phyloP scores from a whole-genome alignment of 2,329 filamentous ascomycete genomes.

The Phaeoacremonium minimum region DNA sequence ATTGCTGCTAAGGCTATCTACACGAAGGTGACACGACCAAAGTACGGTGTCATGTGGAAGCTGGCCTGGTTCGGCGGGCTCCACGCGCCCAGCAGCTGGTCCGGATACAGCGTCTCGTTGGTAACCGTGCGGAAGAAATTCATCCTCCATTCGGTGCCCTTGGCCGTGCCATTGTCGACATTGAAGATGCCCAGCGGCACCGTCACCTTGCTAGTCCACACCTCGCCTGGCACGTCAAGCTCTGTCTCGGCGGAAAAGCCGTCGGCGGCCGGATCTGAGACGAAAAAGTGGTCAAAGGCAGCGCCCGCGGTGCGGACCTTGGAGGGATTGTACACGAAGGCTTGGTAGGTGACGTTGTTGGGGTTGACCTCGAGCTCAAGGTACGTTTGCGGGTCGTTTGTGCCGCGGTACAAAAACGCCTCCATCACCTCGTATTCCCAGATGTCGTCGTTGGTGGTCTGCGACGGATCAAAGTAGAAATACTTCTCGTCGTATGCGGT shows the following conservation, averaged over 20 bases:
- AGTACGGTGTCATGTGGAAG: constrained; percentile 44
- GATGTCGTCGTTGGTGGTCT: constrained; percentile 40
- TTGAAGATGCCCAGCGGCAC: constrained; percentile 47
- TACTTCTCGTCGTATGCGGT: constrained; percentile 39
- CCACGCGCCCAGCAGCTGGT: constrained; percentile 40
- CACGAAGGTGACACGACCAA: constrained; percentile 33
- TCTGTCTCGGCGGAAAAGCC: constrained; percentile 34
- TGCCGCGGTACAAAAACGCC: constrained; percentile 40
- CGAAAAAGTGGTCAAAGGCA: constrained; percentile 38
- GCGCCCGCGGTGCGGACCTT: constrained; percentile 34
- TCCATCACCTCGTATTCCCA: constrained; percentile 49
- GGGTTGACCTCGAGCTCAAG: constrained; percentile 47
- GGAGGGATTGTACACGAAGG: constrained; percentile 45
- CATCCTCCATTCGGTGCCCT: constrained; percentile 44
- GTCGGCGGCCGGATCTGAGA: constrained; percentile 32
- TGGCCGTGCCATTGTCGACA: constrained; percentile 34
- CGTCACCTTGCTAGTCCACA: constrained; percentile 33
- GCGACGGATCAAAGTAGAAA: constrained; percentile 38
- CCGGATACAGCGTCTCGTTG: constrained; percentile 33
- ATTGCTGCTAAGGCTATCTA: too few relatives aligned
- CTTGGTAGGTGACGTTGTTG: constrained; percentile 46
- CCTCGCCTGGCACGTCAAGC: constrained; percentile 26
- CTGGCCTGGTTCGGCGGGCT: constrained; percentile 37
- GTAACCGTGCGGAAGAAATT: constrained; percentile 47
- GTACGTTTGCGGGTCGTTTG: constrained; percentile 40